A percentile compares a stretch with the other conserved stretches of the same genome.
phyloP scores from a whole-genome alignment of 371 early-diverging fungal genomes.

The Quaeritorhiza haematococci region DNA sequence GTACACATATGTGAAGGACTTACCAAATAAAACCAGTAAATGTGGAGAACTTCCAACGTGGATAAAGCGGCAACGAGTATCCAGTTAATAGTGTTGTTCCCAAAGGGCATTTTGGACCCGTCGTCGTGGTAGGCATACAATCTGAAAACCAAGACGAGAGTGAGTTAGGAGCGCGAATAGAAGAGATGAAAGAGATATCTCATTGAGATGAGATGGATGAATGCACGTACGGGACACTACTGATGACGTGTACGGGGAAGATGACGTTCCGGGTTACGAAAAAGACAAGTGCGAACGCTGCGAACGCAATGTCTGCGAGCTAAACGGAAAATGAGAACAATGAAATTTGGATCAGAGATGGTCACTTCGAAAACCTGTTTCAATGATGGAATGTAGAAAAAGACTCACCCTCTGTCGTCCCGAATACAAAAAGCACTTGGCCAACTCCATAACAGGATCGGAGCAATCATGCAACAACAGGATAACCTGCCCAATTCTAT shows the following conservation, averaged over 20 bases:
- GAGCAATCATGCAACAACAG: conserved; percentile 51
- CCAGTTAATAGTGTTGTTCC: conserved; percentile 4
- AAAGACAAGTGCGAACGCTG: conserved; percentile 47
- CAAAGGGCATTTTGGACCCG: conserved; percentile 20
- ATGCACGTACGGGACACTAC: conserved; percentile 13
- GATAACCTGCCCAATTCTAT: conserved; percentile 47
- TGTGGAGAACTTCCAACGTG: conserved; percentile 29
- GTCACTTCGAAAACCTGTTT: no score
- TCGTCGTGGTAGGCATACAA: conserved; percentile 14
- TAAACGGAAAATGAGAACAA: neutral
- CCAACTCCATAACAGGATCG: conserved; percentile 61
- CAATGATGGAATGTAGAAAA: neutral
- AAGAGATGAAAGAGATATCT: no score
- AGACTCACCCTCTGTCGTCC: conserved; percentile 26
- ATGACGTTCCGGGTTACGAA: conserved; percentile 39
- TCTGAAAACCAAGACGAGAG: neutral
- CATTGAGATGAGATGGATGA: neutral
- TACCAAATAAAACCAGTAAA: conserved; percentile 41
- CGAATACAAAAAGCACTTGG: conserved; percentile 49
- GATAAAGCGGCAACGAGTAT: conserved; percentile 24
- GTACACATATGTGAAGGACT: conserved; percentile 1
- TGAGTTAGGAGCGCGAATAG: neutral
- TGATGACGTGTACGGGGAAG: conserved; percentile 36
- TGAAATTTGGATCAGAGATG: no score
- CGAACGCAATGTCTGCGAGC: conserved; percentile 47